Evolutionary conservation across 2,329 filamentous ascomycete species (phyloP).

Genomic region (Epichloe baconii): DNA sequence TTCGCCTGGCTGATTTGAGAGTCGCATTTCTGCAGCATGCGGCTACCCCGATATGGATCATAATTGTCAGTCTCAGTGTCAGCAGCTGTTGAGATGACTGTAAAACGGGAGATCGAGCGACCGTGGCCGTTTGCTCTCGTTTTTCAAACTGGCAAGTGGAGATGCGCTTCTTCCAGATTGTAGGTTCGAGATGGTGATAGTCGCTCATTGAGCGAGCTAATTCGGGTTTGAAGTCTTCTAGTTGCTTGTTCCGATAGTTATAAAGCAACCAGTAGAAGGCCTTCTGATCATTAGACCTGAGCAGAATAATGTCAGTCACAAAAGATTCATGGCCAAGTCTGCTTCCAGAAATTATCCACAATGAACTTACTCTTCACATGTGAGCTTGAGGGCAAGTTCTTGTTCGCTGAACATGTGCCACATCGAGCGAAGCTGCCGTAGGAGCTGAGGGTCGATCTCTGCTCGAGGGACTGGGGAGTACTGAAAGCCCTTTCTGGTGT

Average conservation of each 20-base stretch:
- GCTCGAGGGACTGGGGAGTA: slow-evolving; percentile 44
- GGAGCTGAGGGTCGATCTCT: slow-evolving; percentile 67
- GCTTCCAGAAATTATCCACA: not conserved
- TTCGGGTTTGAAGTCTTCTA: slow-evolving; percentile 76
- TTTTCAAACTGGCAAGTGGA: slow-evolving; percentile 48
- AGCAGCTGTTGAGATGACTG: slow-evolving; percentile 50
- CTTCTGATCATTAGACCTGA: slow-evolving; percentile 76
- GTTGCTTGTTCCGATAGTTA: slow-evolving; percentile 68
- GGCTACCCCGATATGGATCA: slow-evolving; percentile 69
- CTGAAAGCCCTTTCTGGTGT: slow-evolving; percentile 47
- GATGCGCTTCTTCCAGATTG: slow-evolving; percentile 43
- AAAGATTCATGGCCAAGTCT: not conserved
- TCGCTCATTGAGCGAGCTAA: slow-evolving; percentile 81
- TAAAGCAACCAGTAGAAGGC: slow-evolving; percentile 79
- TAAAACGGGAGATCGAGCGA: slow-evolving; percentile 47
- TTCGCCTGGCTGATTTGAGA: slow-evolving; percentile 48
- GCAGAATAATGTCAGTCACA: slow-evolving; percentile 15
- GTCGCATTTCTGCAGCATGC: slow-evolving; percentile 26
- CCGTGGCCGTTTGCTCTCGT: slow-evolving; percentile 32
- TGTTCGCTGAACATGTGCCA: slow-evolving; percentile 79
- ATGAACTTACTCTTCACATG: slow-evolving; percentile 44
- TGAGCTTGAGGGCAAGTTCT: slow-evolving; percentile 55
- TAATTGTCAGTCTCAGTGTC: slow-evolving; percentile 51
- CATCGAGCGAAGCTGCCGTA: slow-evolving; percentile 76
- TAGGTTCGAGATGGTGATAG: slow-evolving; percentile 64